These are phyloP conservation scores for Calonectria ilicicola DNA, from an alignment of 2,329 filamentous ascomycete genomes.

Conservation along the genomic window DNA sequence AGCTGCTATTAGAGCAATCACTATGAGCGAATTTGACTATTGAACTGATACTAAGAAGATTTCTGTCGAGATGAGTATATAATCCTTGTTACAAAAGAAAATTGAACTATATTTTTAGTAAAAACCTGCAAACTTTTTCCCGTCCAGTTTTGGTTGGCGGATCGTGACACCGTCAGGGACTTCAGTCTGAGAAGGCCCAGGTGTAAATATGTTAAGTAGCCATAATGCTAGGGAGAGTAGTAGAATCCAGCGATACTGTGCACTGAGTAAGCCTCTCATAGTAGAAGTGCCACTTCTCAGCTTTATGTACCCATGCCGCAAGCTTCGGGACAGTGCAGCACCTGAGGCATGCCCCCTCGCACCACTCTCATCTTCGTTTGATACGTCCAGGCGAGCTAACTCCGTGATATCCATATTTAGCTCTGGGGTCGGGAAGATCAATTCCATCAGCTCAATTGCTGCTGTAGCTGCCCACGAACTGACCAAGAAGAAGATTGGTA, in stretches of 20 bases:
- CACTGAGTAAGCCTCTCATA: not conserved
- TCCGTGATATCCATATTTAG: not conserved
- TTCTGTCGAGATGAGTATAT: too few relatives aligned
- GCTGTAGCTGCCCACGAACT: slow-evolving; percentile 13
- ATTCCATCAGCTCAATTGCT: not conserved
- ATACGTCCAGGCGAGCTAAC: not conserved
- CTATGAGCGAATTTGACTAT: too few relatives aligned
- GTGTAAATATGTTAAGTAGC: not conserved
- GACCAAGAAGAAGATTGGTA: slow-evolving; percentile 35
- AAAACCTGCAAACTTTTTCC: not conserved
- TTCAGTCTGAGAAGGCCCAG: not conserved
- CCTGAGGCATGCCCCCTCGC: not conserved
- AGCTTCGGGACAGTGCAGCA: not conserved
- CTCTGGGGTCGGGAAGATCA: not conserved
- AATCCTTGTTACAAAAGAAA: too few relatives aligned
- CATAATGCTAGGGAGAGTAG: not conserved
- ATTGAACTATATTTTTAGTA: too few relatives aligned
- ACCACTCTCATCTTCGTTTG: not conserved
- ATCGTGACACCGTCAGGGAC: not conserved
- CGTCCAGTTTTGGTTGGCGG: not conserved
- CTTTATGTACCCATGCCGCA: not conserved
- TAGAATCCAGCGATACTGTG: not conserved
- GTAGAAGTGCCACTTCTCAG: not conserved
- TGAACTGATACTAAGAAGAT: too few relatives aligned
- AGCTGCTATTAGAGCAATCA: too few relatives aligned